phyloP scores from a whole-genome alignment of 495 filamentous ascomycete genomes.

The Talaromyces nanjingensis region DNA sequence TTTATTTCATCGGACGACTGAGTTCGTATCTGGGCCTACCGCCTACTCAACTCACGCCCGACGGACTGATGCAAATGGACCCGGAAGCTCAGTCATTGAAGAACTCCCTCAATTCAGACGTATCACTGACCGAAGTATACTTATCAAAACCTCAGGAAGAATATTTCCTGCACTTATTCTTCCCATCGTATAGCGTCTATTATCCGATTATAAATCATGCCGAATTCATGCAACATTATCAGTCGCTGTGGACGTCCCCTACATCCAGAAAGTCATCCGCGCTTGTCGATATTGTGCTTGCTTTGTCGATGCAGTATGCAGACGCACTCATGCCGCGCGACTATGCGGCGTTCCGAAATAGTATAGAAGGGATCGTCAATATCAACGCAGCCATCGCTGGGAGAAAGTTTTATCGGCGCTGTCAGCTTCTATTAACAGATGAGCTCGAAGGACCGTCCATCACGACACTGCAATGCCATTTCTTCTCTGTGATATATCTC shows the following conservation, averaged over 20 bases:
- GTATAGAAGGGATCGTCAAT: constrained; percentile 2
- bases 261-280: constrained; percentile 22
- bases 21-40: constrained; percentile 22
- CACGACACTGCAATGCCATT: constrained; percentile 15
- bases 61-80: background rate
- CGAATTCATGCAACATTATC: constrained; percentile 37
- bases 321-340: constrained; percentile 7
- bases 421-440: constrained; percentile 11
- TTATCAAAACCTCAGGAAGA: constrained; percentile 34
- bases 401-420: constrained; percentile 7
- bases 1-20: constrained; percentile 24
- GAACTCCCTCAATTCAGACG: background rate
- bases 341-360: background rate
- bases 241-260: constrained; percentile 32
- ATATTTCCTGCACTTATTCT: constrained; percentile 40
- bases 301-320: constrained; percentile 41
- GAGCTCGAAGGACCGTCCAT: constrained; percentile 14
- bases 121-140: constrained; percentile 10
- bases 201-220: constrained; percentile 34
- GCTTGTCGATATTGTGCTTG: constrained; percentile 44
- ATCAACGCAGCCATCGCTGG: constrained; percentile 3
- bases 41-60: background rate
- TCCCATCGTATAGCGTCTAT: constrained; percentile 37
- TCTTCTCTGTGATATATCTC: constrained; percentile 19
- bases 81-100: background rate